phyloP scores from a whole-genome alignment of 495 filamentous ascomycete species.

The Aspergillus baeticus region DNA sequence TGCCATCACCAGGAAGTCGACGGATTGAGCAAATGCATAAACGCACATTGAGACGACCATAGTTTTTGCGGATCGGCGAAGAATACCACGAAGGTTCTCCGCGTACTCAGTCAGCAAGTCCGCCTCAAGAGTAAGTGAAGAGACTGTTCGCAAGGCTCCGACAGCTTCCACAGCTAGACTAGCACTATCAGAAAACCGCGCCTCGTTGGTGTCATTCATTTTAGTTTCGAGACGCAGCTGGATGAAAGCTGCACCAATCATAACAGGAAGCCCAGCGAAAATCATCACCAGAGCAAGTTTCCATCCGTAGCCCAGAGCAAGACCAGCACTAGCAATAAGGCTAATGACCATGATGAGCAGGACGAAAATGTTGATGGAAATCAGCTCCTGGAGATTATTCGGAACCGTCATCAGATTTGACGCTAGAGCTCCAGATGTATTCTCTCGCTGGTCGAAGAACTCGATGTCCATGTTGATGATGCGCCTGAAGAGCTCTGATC shows the following conservation, averaged over 20 bases:
- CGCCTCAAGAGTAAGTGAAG: conserved; percentile 75
- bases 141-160: conserved; percentile 88
- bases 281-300: conserved; percentile 54
- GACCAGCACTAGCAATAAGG: conserved; percentile 33
- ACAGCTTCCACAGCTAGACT: conserved; percentile 89
- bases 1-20: conserved; percentile 77
- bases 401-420: conserved; percentile 56
- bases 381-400: conserved; percentile 81
- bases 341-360: conserved; percentile 63
- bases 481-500: conserved; percentile 74
- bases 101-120: conserved; percentile 70
- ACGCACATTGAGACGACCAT: conserved; percentile 53
- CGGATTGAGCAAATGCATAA: conserved; percentile 70
- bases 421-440: conserved; percentile 75
- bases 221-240: conserved; percentile 75
- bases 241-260: conserved; percentile 49
- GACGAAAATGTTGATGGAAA: conserved; percentile 75
- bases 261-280: conserved; percentile 36
- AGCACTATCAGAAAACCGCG: conserved; percentile 49
- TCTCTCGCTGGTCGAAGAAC: conserved; percentile 84
- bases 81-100: conserved; percentile 59
- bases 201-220: conserved; percentile 56
- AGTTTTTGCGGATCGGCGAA: conserved; percentile 63
- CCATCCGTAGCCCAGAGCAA: conserved; percentile 46
- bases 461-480: conserved; percentile 92